Base-by-base conservation (phyloP, 805 yeast genomes). In the Torulaspora franciscae region DNA sequence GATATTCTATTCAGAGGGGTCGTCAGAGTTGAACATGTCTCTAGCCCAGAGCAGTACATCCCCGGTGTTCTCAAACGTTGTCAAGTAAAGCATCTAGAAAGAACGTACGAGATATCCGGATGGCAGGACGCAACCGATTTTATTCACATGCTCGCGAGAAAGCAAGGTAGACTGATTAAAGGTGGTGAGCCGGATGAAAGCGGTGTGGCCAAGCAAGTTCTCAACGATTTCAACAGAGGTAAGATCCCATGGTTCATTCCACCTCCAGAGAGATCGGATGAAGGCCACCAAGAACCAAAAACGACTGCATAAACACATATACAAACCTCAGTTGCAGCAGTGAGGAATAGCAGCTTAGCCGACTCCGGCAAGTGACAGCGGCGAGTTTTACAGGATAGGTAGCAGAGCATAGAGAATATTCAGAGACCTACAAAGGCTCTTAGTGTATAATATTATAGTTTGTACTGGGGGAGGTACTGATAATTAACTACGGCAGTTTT, bases 141-240 rank as follows among this genome's bases (percentile, higher is more conserved):
- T 59, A 77, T 91, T 49, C 96, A 93, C 68, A 71, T 87, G 60
- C 73, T 91, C 54, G 98, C 98, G 1, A 80, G 95, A 65, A 93
- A 93, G 67, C 85, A 80, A 42, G 99, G 99, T 50, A 80, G 96
- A 66, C 74, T 91, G 55, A 69, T 93, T 55, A 91, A 91, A 67
- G 99, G 99, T 48, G 99, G 97, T 53, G 99, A 93, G 69, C 95
- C 98, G 1, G 98, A 91, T 66, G 97, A 91, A 68, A 74, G 83
- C 53, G 95, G 96, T 58, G 88, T 91, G 45, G 81, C 98, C 32
- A 91, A 89, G 66, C 83, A 83, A 60, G 83, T 91, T 25, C 76
- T 91, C 65, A 88, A 88, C 57, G 99, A 91, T 66, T 91, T 91
- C 74, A 91, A 89, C 69, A 79, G 99, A 68, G 99, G 99, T 50